Conservation (phyloP, 768 basidiomycete genomes). For the Leucocoprinus leucothites region DNA sequence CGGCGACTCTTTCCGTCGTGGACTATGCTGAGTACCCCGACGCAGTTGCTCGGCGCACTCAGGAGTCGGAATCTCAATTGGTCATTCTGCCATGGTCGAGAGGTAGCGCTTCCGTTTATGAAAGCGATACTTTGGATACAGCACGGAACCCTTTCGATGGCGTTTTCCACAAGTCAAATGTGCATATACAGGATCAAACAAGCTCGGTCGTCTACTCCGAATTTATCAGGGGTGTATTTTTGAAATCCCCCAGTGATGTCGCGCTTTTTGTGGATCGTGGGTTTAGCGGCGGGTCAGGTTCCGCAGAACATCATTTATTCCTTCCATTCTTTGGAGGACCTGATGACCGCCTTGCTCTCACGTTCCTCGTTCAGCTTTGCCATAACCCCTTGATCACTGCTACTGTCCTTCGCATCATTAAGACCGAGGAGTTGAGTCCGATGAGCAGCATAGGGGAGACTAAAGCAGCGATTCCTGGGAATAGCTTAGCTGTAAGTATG, state of each 20-base stretch:
- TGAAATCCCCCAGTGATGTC: constrained; percentile 69
- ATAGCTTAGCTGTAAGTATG: background rate
- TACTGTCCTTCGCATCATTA: constrained; percentile 65
- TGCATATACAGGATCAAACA: constrained; percentile 42
- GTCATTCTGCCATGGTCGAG: constrained; percentile 84
- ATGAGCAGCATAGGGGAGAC: constrained; percentile 26
- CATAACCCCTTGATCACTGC: constrained; percentile 59
- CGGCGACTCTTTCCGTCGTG: constrained; percentile 73
- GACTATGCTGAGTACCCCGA: constrained; percentile 69
- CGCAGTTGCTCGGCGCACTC: constrained; percentile 59
- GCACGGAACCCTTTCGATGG: constrained; percentile 71
- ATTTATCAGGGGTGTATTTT: constrained; percentile 81
- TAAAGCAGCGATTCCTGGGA: constrained; percentile 9
- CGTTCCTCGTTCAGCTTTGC: constrained; percentile 79
- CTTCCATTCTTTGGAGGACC: constrained; percentile 93
- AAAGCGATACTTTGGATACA: constrained; percentile 22
- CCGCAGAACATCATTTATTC: constrained; percentile 58
- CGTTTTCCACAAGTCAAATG: constrained; percentile 59
- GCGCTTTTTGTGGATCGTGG: constrained; percentile 85
- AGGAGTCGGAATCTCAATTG: constrained; percentile 60
- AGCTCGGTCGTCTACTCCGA: constrained; percentile 68
- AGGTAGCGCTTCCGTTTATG: constrained; percentile 27
- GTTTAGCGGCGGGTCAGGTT: constrained; percentile 24
- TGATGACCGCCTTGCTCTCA: constrained; percentile 85
- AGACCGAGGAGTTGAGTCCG: constrained; percentile 34